Base-by-base conservation (phyloP, 345 rosid species). In the Alliaria petiolata region DNA sequence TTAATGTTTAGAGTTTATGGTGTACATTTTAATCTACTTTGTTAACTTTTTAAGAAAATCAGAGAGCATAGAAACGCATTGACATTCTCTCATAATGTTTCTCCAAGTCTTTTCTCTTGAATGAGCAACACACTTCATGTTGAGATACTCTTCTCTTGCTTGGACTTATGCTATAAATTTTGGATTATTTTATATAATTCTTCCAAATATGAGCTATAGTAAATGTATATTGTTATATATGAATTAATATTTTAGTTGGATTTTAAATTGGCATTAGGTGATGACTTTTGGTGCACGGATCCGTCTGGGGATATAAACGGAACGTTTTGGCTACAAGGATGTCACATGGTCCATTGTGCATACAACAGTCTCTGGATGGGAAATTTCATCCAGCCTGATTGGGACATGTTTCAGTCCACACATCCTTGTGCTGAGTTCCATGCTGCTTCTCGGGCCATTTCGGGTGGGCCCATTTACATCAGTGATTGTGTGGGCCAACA, bases 301-400 rank as follows among this genome's bases (percentile, higher is more conserved):
- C 96, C 99, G 54, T 95, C 99, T 0, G 97, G 99, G 0, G 98
- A 95, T 62, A 96, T 95, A 7, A 95, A 91, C 46, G 99, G 96
- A 20, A 85, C 97, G 14, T 95, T 88, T 65, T 95, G 99, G 99
- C 91, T 95, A 14, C 99, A 95, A 71, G 99, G 99, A 0, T 91
- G 99, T 74, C 99, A 95, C 78, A 95, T 91, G 99, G 99, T 95
- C 11, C 98, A 95, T 4, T 91, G 99, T 74, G 99, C 99, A n/a
- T 95, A 88, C 82, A 95, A 91, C 80, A 95, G 99, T 71, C 74
- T 95, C 47, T 95, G 99, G 99, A 95, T 95, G 97, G 97, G 99
- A 75, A 95, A 91, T 52, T 95, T 95, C 77, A 95, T 95, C 49
- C 99, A 91, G 67, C 99, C 99, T 5, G 98, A 95, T 62, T 95